phyloP scores from a whole-genome alignment of 176 grass and related monocot genomes.

The Triticum turgidum region DNA sequence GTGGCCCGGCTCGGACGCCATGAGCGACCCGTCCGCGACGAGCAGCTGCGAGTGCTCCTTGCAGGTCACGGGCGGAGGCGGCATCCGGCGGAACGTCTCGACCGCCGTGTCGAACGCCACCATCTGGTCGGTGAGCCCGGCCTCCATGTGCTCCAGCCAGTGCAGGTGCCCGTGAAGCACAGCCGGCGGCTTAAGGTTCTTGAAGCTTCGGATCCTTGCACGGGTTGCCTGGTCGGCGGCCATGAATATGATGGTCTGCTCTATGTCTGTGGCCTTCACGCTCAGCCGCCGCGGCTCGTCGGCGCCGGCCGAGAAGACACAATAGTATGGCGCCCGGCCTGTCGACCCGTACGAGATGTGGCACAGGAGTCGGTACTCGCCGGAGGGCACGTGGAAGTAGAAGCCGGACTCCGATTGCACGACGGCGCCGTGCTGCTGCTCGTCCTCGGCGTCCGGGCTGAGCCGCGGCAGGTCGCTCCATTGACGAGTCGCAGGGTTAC shows the following conservation, averaged over 20 bases:
- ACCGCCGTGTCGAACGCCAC: background rate
- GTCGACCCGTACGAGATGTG: too few relatives aligned
- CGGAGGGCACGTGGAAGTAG: background rate
- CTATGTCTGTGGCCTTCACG: background rate
- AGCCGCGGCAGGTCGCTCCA: background rate
- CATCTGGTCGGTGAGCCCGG: background rate
- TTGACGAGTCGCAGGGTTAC: background rate
- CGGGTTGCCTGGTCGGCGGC: too few relatives aligned
- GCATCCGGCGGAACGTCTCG: background rate
- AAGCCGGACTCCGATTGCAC: background rate
- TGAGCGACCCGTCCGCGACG: background rate
- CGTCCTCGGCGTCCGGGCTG: too few relatives aligned
- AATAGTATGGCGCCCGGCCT: background rate
- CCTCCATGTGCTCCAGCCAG: slow-evolving; percentile 14
- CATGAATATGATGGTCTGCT: too few relatives aligned
- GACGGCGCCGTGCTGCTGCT: too few relatives aligned
- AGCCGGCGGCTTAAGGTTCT: background rate
- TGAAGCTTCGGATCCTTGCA: too few relatives aligned
- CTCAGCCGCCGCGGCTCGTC: background rate
- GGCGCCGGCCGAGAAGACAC: background rate
- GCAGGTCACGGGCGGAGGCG: background rate
- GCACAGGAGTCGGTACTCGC: background rate
- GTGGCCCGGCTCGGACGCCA: background rate
- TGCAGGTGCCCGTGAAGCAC: background rate
- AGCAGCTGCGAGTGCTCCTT: background rate